Evolutionary conservation across 2,329 filamentous ascomycete species (phyloP), one percentile per base, ranked within the genome.

Genomic region (Penicillium sp.): DNA sequence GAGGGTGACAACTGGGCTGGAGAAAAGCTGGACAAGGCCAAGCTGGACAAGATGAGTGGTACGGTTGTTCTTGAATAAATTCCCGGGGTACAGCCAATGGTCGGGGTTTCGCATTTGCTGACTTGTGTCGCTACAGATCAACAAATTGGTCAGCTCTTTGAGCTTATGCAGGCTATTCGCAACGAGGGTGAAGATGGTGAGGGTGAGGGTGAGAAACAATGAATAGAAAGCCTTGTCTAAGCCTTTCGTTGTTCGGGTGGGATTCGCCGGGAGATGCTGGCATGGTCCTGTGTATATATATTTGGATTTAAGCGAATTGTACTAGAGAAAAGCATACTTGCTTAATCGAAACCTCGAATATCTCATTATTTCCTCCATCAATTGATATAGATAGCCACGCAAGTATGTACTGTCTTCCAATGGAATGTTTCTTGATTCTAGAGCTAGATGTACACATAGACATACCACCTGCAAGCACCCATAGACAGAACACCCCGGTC

Each of bases 21-120:
- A 1, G 90, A 90, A 60, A 93, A 88, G 72, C 81, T 97, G 72
- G 93, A 97, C 61, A 84, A 85, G 64, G 80, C 78, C 1, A 96
- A 96, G 75, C 79, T 97, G 53, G 87, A 91, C 57, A 97, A 96
- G 75, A 90, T 97, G 91, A 97, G 89, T 72, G 92, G 92, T 95
- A 73, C 65, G 86, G 79, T 41, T 58, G 42, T 20, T 49, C n/a
- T 37, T 14, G 8, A 22, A 40, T 22, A 18, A 40, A 11, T 25
- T 35, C 43, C 23, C 23, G 26, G 15, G 26, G 2, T n/a, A 33
- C 8, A 11, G 7, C 33, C 4, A 25, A 2, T 15, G 2, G n/a
- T 18, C 3, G n/a, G 15, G 35, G 7, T 15, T 12, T n/a, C 35
- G 18, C 14, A 20, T 6, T 49, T 47, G 51, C 59, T 54, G 42